phyloP scores from a whole-genome alignment of 192 early-diverging fungal genomes.

The Allomyces arbusculus region DNA sequence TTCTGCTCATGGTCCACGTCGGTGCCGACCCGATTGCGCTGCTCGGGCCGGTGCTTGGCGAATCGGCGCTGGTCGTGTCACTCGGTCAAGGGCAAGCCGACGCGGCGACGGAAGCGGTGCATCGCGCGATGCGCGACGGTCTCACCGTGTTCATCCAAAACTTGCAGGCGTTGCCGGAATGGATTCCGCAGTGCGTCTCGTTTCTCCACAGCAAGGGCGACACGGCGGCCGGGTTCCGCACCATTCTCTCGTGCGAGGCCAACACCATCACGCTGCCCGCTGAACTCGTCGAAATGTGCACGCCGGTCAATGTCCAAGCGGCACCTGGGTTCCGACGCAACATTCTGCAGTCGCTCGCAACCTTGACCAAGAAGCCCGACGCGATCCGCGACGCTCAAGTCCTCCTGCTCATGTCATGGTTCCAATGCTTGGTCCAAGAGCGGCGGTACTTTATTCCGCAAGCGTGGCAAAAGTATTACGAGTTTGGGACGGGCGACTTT shows the following conservation, averaged over 20 bases:
- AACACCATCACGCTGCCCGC: background rate
- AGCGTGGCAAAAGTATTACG: slow-evolving; percentile 44
- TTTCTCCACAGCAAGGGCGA: slow-evolving; percentile 1
- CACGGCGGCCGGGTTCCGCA: slow-evolving; percentile 9
- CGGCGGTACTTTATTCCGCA: slow-evolving; percentile 34
- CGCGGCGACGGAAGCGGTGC: slow-evolving; percentile 28
- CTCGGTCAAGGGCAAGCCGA: slow-evolving; percentile 16
- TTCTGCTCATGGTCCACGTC: slow-evolving; percentile 18
- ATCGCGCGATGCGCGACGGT: slow-evolving; percentile 18
- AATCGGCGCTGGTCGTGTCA: slow-evolving; percentile 16
- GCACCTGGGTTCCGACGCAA: slow-evolving; percentile 21
- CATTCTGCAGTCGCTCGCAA: slow-evolving; percentile 23
- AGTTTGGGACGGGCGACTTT: slow-evolving; percentile 34
- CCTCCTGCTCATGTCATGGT: slow-evolving; percentile 34
- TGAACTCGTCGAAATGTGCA: slow-evolving; percentile 8
- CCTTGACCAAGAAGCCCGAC: slow-evolving; percentile 18
- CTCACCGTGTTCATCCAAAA: slow-evolving; percentile 11
- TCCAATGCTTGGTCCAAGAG: slow-evolving; percentile 38
- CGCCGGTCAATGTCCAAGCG: slow-evolving; percentile 11
- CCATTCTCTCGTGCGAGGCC: background rate
- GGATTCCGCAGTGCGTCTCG: slow-evolving; percentile 21
- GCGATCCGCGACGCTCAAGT: slow-evolving; percentile 25
- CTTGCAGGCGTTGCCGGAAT: slow-evolving; percentile 12
- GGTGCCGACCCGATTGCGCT: background rate
- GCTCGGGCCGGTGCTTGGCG: slow-evolving; percentile 16